Percentiles rank a stretch among this genome's conserved stretches.
These are phyloP conservation scores for Strigomonas oncopelti DNA, from an alignment of 208 protist genomes.

Conservation along the genomic window DNA sequence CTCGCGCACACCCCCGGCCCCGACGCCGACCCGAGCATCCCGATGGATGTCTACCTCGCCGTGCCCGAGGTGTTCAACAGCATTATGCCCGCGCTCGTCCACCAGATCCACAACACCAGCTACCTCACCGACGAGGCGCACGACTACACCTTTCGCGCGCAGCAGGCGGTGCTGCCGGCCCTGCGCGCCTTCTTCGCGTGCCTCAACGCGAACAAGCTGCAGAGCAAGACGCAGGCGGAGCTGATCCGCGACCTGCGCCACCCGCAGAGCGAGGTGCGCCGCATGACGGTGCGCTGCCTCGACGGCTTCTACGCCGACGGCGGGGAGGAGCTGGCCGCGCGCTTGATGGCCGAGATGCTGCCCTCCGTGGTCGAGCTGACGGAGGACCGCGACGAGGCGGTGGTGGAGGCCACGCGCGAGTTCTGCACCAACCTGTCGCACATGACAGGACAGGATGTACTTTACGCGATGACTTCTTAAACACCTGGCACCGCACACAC, in stretches of 20 bases:
- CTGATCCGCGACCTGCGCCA: constrained; percentile 70
- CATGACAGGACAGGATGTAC: constrained; percentile 87
- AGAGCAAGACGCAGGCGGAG: constrained; percentile 84
- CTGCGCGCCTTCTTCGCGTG: constrained; percentile 74
- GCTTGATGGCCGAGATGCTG: constrained; percentile 87
- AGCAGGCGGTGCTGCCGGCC: constrained; percentile 72
- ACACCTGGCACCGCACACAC: neutral
- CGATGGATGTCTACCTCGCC: constrained; percentile 67
- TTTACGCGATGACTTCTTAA: constrained; percentile 76
- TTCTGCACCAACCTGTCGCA: constrained; percentile 81
- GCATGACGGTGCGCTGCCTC: constrained; percentile 57
- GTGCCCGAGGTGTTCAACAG: constrained; percentile 73
- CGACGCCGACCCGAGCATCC: constrained; percentile 76
- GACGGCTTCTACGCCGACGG: constrained; percentile 86
- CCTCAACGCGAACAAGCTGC: constrained; percentile 65
- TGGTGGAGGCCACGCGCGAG: constrained; percentile 78
- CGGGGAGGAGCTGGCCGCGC: constrained; percentile 84
- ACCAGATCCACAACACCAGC: constrained; percentile 73
- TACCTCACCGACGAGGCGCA: constrained; percentile 62
- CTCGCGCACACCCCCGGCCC: constrained; percentile 65
- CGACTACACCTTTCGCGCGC: constrained; percentile 65
- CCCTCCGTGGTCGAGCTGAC: constrained; percentile 86
- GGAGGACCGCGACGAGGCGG: constrained; percentile 73
- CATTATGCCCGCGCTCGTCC: constrained; percentile 78
- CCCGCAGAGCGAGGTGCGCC: constrained; percentile 66